Evolutionary conservation across 2,329 filamentous ascomycete genomes (phyloP).

Genomic region (Ophiocordyceps camponoti-saundersi): DNA sequence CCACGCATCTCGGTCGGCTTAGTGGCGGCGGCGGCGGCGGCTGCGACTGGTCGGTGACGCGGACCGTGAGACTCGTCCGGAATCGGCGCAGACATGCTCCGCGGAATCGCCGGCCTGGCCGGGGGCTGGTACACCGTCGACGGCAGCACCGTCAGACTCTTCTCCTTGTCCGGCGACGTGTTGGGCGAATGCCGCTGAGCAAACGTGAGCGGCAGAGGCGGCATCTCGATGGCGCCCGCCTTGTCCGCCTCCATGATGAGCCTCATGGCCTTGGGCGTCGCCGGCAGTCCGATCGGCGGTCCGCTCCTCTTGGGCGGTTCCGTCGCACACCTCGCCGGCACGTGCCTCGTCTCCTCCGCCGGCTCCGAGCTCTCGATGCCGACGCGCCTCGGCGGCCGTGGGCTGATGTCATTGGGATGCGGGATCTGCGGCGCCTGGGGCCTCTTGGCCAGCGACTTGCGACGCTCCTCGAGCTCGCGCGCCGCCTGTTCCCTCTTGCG

Average conservation of each 20-base stretch:
- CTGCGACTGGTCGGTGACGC: constrained; percentile 18
- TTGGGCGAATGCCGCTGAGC: constrained; percentile 23
- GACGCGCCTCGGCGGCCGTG: constrained; percentile 7
- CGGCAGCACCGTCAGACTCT: constrained; percentile 31
- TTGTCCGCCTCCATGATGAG: constrained; percentile 51
- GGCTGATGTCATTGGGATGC: constrained; percentile 42
- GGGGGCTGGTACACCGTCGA: constrained; percentile 45
- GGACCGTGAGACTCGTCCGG: constrained; percentile 18
- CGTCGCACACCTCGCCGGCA: constrained; percentile 45
- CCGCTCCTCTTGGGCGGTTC: constrained; percentile 37
- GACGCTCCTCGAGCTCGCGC: constrained; percentile 73
- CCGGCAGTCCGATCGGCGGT: constrained; percentile 60
- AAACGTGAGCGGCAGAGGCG: constrained; percentile 32
- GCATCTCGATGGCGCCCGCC: constrained; percentile 33
- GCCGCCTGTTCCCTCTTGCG: constrained; percentile 60
- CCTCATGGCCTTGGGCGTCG: constrained; percentile 81
- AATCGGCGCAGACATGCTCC: constrained; percentile 45
- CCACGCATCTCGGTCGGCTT: constrained; percentile 21
- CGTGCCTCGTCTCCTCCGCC: constrained; percentile 20
- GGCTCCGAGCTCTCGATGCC: constrained; percentile 26
- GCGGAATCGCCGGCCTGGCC: constrained; percentile 27
- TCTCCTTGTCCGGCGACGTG: constrained; percentile 15
- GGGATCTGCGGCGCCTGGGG: constrained; percentile 68
- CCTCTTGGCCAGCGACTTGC: constrained; percentile 65
- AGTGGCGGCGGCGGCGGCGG: constrained; percentile 17